Base-by-base conservation (phyloP, 768 basidiomycete genomes). In the Dentipellis fragilis region DNA sequence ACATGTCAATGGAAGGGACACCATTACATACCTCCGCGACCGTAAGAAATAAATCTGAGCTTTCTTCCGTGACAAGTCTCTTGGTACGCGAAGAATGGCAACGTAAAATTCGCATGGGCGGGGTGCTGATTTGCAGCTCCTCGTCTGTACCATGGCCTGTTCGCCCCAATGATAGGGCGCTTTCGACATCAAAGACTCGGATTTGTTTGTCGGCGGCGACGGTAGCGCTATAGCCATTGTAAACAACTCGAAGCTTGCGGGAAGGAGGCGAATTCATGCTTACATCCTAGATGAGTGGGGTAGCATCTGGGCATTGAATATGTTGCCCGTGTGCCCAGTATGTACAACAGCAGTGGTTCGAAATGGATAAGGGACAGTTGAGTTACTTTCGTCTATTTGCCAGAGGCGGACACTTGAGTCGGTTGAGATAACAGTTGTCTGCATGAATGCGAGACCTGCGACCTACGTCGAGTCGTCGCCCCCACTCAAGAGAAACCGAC, bases 281-380 rank as follows among this genome's bases (percentile, higher is more conserved):
- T 68, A 90, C 81, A 94, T 86, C 52, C 82, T 79, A n/a, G 83
- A 79, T 10, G 89, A 88, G 59, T 79, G 72, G 0, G 90, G 89
- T 1, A 95, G 73, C 76, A 89, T 84, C 48, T 88, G 81, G 0
- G 80, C 82, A 60, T 84, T 88, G 73, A 95, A 95, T 48, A 95
- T 89, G 63, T 95, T 95, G 11, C 77, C 81, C 48, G 71, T 77
- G 67, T 95, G 92, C 3, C 89, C 89, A 0, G 92, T 93, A 12
- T 75, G 67, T 51, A 93, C 83, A n/a, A 85, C 78, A 8, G 81
- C 74, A 55, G 80, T 74, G 64, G 79, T 89, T 42, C 71, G 68
- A 68, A 82, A 90, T 23, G 54, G 36, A 29, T 49, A 48, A 80
- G 84, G 71, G 84, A 87, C 42, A 80, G 21, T 16, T 23, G 64